Evolutionary conservation across 148 eudicot species (phyloP), one percentile per base, ranked within the genome.

Genomic region (Vaccinium myrtillus): DNA sequence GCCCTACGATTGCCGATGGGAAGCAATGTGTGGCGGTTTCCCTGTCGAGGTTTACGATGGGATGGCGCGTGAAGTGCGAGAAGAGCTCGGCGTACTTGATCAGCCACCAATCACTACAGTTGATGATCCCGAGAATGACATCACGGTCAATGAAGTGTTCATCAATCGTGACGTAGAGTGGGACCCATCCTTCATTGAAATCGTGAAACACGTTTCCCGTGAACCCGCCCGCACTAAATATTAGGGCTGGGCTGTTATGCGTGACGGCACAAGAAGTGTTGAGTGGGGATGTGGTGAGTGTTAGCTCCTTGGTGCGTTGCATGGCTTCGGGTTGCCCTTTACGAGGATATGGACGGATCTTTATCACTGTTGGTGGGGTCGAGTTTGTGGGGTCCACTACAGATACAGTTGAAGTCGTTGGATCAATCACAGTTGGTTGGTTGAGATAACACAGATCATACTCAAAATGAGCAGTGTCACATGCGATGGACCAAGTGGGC

Each of bases 121-220:
- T 85, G 13, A 89, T 69, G 39, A 91, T 81, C 21, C 85, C 92
- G 3, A 91, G 89, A 49, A 90, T 86, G 50, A 90, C 85, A 8
- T 89, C 82, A 70, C 87, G 92, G 27, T 86, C 82, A 10, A 86
- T 74, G 75, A 91, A 90, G 13, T 87, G 67, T 32, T 91, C 85
- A 49, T 89, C 86, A 14, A 89, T 82, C 54, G 93, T 91, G 83
- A 91, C 32, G 49, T 85, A 91, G 63, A 91, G 89, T 2, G 93
- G 91, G 13, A 91, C 82, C 80, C 90, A 88, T 27, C 91, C 92
- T 30, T 90, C 93, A 48, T 89, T 91, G 75, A 91, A 91, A 73
- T 90, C 93, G 21, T 91, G 93, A 73, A 88, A 91, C 77, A 90
- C 87, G 19, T 91, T 91, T 2, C 90, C 91, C 0, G 92, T 85